Evolutionary conservation across 208 protist species (phyloP), one percentile per base, ranked within the genome.

Genomic region (Trypanosoma congolense): DNA sequence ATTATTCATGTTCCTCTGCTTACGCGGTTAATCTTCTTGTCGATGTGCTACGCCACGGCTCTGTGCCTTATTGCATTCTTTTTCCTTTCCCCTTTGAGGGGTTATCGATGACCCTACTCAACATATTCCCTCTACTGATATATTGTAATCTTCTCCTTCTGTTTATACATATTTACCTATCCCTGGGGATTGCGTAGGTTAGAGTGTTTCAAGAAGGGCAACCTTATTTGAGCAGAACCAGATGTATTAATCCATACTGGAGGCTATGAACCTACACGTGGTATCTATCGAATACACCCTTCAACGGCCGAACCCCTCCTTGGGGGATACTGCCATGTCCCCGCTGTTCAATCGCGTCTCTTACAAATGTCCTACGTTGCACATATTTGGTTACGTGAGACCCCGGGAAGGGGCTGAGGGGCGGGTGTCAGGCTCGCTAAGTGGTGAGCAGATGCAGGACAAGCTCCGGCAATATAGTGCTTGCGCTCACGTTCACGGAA

Each of bases 401-500:
- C n/a, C n/a, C n/a, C n/a, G n/a, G n/a, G 70, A 54, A 74, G 75
- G 14, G 62, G 62, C 16, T n/a, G n/a, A n/a, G n/a, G n/a, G n/a
- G n/a, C n/a, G n/a, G n/a, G n/a, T n/a, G n/a, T n/a, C n/a, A n/a
- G n/a, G n/a, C n/a, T n/a, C n/a, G n/a, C n/a, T n/a, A n/a, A n/a
- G n/a, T n/a, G n/a, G n/a, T 18, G 31, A 25, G 38, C 43, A 2
- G 35, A 57, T 6, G n/a, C 19, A 46, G 30, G 4, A 21, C 10
- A 28, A 1, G n/a, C 2, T 57, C 38, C 29, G 47, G 16, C 70
- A 80, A 41, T 65, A 61, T 18, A 67, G 61, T n/a, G 71, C 70
- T 21, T 93, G 86, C 56, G 63, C 85, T 4, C 86, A 93, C 54
- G 61, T 93, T 1, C 86, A 93, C 56, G 80, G 83, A 4, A 64